Percentiles rank a stretch among this genome's conserved stretches.
phyloP scores from a whole-genome alignment of 1,139 yeast genomes.

The Pichia terricola region DNA sequence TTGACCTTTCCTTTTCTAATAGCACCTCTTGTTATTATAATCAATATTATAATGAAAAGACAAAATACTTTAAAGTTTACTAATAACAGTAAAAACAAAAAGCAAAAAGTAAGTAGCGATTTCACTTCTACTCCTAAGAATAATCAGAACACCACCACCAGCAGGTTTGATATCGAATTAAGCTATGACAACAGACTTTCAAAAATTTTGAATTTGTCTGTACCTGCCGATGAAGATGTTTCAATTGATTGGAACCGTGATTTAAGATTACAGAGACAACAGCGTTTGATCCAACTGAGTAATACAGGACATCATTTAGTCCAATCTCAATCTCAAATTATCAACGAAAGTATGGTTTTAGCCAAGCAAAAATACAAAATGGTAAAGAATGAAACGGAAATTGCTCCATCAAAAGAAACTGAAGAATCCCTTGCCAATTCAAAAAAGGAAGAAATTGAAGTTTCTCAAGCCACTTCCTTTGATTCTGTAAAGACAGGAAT shows the following conservation, averaged over 20 bases:
- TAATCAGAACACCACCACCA: too few species aligned
- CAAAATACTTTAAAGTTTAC: too few species aligned
- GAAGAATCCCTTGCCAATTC: background rate
- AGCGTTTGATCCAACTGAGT: slow-evolving; percentile 5
- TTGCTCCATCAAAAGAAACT: background rate
- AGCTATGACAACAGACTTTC: background rate
- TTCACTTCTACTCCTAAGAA: too few species aligned
- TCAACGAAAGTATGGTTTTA: too few species aligned
- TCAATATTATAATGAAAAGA: too few species aligned
- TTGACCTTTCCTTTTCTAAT: too few species aligned
- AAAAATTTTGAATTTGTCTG: background rate
- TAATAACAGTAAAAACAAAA: too few species aligned
- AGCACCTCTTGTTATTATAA: too few species aligned
- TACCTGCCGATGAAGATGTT: background rate
- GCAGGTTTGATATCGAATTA: too few species aligned
- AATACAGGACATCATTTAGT: background rate
- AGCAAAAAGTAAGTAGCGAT: too few species aligned
- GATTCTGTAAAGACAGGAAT: slow-evolving; percentile 18
- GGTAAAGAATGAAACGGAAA: background rate
- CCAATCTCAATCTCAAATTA: background rate
- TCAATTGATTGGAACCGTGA: slow-evolving; percentile 3
- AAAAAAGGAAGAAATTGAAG: background rate
- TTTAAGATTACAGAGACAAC: slow-evolving; percentile 7
- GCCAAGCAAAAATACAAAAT: background rate
- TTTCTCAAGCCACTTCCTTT: background rate